Evolutionary conservation across 441 rosid genomes (phyloP), one percentile per base, ranked within the genome.

Genomic region (Pelargonium australe): DNA sequence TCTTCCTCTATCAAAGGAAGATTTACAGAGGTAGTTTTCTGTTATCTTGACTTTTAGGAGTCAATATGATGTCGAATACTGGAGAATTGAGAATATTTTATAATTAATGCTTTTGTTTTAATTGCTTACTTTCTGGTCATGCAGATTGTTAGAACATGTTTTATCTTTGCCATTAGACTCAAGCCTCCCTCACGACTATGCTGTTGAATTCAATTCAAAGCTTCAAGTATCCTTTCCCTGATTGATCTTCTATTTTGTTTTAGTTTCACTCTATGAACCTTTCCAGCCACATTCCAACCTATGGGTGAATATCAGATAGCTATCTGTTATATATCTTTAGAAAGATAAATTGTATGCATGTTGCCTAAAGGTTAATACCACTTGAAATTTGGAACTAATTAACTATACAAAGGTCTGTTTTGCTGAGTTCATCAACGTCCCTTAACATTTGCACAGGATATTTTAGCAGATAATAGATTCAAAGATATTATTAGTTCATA

Each of bases 121-220:
- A 25, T 20, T 25, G 1, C 12, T 68, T 65, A 14, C 40, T 14
- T 53, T 75, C 66, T 80, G 63, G 67, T 65, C 65, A 45, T 78
- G 80, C 87, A 95, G 99, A 79, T 85, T 92, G 80, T 71, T 92
- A 81, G 89, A 85, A 76, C 90, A 87, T 63, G 78, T 85, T 74
- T 79, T 95, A 60, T 85, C 80, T 71, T 90, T 95, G 83, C 97
- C 97, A 58, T 17, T 66, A 53, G 95, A 90, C 74, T 78, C 90
- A 63, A 75, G 78, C 85, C 80, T 92, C 75, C 86, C 96, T 64
- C 75, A 68, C 68, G 88, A 82, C 73, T 90, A 87, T 74, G 80
- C 79, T 71, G 71, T 75, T 75, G 89, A 85, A 74, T 92, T 87
- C 84, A 95, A 89, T 70, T 78, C 75, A 79, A 90, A 82, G 85